phyloP scores from a whole-genome alignment of 192 early-diverging fungal genomes.

The Mortierella antarctica region DNA sequence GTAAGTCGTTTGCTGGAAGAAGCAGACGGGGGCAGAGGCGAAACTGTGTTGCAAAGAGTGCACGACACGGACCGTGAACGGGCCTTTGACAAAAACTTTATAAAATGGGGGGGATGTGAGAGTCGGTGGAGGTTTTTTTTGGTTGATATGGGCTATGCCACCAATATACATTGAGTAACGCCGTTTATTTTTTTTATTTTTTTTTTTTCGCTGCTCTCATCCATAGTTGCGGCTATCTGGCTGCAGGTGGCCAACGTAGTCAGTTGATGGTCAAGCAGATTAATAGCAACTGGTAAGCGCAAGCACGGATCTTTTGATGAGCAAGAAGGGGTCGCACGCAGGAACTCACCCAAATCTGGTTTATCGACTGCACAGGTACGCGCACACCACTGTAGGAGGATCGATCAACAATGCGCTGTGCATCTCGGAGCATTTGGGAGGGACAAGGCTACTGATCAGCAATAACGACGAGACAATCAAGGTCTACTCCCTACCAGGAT shows the following conservation, averaged over 20 bases:
- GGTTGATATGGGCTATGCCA: no score
- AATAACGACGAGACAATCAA: conserved; percentile 97
- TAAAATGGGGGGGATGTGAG: conserved; percentile 24
- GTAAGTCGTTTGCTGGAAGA: conserved; percentile 14
- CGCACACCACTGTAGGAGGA: conserved; percentile 40
- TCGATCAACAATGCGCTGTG: conserved; percentile 90
- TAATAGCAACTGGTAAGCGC: conserved; percentile 64
- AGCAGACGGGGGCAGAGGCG: conserved; percentile 10
- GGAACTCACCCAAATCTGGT: not conserved
- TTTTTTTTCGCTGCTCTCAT: no score
- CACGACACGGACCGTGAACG: conserved; percentile 57
- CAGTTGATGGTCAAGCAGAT: conserved; percentile 83
- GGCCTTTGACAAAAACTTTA: not conserved
- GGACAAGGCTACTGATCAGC: conserved; percentile 84
- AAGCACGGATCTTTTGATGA: no score
- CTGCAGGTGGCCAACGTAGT: conserved; percentile 90
- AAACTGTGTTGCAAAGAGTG: conserved; percentile 15
- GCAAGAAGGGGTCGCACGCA: not conserved
- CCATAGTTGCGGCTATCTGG: conserved; percentile 81
- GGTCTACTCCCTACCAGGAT: conserved; percentile 83
- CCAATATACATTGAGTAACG: conserved; percentile 55
- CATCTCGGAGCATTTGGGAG: conserved; percentile 66
- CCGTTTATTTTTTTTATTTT: conserved; percentile 41
- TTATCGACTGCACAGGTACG: conserved; percentile 18
- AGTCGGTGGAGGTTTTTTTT: no score